Base-by-base conservation (phyloP, 371 early-diverging fungal species). In the Syncephalis fuscata region DNA sequence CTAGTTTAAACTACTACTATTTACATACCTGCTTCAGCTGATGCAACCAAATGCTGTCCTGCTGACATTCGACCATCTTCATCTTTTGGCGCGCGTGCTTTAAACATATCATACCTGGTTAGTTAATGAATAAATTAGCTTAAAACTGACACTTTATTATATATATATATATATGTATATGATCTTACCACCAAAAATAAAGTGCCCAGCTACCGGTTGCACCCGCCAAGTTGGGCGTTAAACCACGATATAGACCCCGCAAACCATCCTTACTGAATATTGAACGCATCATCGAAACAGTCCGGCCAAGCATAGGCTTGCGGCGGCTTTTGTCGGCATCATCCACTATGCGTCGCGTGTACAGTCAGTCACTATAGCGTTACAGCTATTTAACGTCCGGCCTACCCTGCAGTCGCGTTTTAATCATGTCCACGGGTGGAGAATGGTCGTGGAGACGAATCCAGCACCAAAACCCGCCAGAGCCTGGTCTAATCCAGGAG, bases 151-250 rank as follows among this genome's bases (percentile, higher is more conserved):
- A n/a, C n/a, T n/a, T n/a, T n/a, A n/a, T n/a, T n/a, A n/a, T n/a
- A n/a, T n/a, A n/a, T n/a, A n/a, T 16, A 42, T 39, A 17, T 16
- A 16, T 44, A 43, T 59, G 56, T 48, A 55, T 59, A 15, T 56
- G 52, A 1, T 52, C 56, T 49, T 76, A 88, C 84, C 84, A 89
- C 47, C 79, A 85, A 63, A 96, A 94, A 59, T 94, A 96, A 38
- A 96, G 67, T 0, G 91, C 94, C 95, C 97, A 96, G 40, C 86
- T 85, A 14, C 81, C 61, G 8, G 88, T 81, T n/a, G 92, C 78
- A 0, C 95, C 97, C 2, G 84, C 85, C 50, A 93, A 72, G 52
- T 89, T 96, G 36, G 97, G 82, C 2, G 78, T 52, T 1, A 96
- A 61, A 10, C 95, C 97, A 24, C 89, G 73, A 58, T 96, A 96